Evolutionary conservation across 495 filamentous ascomycete species (phyloP).

Genomic region (Aspergillus olivimuriae): DNA sequence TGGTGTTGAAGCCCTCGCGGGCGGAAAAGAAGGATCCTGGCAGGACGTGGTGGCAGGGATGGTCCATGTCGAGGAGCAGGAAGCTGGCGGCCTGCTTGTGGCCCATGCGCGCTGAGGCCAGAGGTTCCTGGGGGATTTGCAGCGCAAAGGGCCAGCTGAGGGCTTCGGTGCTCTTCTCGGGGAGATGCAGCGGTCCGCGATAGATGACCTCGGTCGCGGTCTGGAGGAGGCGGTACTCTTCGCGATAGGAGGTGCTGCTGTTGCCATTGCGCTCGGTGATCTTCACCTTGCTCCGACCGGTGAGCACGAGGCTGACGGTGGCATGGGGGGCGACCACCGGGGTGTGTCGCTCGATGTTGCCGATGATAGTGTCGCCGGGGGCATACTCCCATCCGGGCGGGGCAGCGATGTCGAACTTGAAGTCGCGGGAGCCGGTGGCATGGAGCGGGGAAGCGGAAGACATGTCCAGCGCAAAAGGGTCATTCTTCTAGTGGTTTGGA

Average conservation of each 20-base stretch:
- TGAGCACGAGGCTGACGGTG: constrained; percentile 10
- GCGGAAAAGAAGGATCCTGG: constrained; percentile 14
- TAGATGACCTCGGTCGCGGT: constrained; percentile 4
- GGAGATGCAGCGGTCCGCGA: constrained; percentile 10
- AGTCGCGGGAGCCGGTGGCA: no score
- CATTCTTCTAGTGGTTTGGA: no score
- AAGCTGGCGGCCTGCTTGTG: constrained; percentile 12
- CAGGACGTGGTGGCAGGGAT: constrained; percentile 6
- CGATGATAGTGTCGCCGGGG: constrained; percentile 17
- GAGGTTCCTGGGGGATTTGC: constrained; percentile 8
- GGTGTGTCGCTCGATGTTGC: constrained; percentile 7
- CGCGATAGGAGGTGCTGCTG: constrained; percentile 3
- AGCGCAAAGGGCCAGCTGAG: constrained; percentile 16
- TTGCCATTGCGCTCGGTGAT: constrained; percentile 1
- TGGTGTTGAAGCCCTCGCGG: not conserved
- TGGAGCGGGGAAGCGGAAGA: no score
- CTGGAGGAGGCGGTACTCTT: constrained; percentile 5
- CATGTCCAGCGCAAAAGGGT: no score
- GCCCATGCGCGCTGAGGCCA: not conserved
- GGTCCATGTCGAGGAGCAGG: constrained; percentile 13
- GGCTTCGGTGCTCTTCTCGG: not conserved
- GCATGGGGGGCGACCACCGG: constrained; percentile 13
- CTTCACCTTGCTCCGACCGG: constrained; percentile 10
- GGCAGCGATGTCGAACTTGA: constrained; percentile 10
- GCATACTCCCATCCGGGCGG: constrained; percentile 11